Percentiles rank a stretch among this genome's conserved stretches.
Evolutionary conservation across 306 rosid species (phyloP).

Genomic region (cucumber (Cucumis sativus)): DNA sequence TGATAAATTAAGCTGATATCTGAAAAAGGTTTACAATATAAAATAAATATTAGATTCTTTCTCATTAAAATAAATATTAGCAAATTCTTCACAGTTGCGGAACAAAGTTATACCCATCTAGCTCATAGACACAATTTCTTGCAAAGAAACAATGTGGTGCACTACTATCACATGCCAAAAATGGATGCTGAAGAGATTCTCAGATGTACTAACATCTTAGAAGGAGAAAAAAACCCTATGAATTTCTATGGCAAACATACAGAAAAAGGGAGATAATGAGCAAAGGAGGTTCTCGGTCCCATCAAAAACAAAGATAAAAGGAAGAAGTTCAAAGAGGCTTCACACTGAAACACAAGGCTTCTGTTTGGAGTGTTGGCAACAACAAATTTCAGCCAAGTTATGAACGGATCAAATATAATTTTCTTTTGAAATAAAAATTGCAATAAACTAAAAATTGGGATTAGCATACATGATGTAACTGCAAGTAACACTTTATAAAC

Average conservation of each 20-base stretch:
- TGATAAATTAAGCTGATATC: constrained; percentile 99
- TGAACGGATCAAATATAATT: not conserved
- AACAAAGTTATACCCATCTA: not conserved
- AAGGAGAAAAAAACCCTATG: not conserved
- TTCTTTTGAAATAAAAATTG: not conserved
- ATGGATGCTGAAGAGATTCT: not conserved
- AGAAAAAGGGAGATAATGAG: not conserved
- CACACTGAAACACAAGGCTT: not conserved
- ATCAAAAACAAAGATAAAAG: not conserved
- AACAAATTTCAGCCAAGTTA: not conserved
- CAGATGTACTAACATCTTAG: not conserved
- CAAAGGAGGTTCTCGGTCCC: not conserved
- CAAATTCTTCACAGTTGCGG: not conserved
- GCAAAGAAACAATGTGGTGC: not conserved
- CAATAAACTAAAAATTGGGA: not conserved
- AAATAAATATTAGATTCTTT: not conserved
- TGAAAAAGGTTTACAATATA: constrained; percentile 17
- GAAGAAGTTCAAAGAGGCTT: not conserved
- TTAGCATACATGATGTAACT: not conserved
- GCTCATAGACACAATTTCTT: not conserved
- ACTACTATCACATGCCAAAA: not conserved
- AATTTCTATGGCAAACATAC: not conserved
- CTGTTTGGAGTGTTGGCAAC: not conserved
- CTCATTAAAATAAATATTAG: not conserved
- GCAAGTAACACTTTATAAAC: not conserved